Base-by-base conservation (phyloP, 495 filamentous ascomycete genomes). In the Pseudevernia furfuracea region DNA sequence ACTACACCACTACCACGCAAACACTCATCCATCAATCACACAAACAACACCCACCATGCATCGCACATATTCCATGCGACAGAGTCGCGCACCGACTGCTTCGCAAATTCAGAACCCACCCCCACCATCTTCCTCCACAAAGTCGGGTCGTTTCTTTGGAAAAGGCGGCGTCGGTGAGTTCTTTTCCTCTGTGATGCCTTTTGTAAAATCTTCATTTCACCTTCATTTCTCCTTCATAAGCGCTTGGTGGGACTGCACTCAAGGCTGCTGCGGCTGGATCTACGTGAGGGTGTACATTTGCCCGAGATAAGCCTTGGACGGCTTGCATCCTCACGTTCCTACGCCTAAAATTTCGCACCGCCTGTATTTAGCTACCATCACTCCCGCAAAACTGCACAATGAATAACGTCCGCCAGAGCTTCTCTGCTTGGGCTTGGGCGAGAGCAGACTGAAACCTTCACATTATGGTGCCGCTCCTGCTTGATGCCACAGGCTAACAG, bases 51-150 rank as follows among this genome's bases (percentile, higher is more conserved):
- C 62, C 75, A 79, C 63, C 57, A 97, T 97, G 94, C 93, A 97
- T 85, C 90, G 94, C 69, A 96, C 94, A 68, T 98, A 98, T 74
- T 96, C 92, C 68, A 96, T 97, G 93, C 91, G 94, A 84, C 87
- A 93, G 79, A 85, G 90, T 79, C 87, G 94, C 82, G 88, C 89
- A 70, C 95, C 95, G 57, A 97, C 95, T 49, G 89, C 89, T 69
- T 89, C 89, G 73, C 89, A 93, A 74, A 82, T 86, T 70, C 86
- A 97, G 83, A 96, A 91, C 75, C 95, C 94, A 30, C 94, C 92
- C 28, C 94, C 94, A 59, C 95, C 95, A 61, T 73, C 90, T 41
- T 96, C 93, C 39, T 86, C 85, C 58, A 98, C 94, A 64, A 98
- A 98, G 81, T 84, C 87, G 7, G 86, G 86, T 68, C 84, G 94